phyloP scores from a whole-genome alignment of 257 asterid genomes.

The Penstemon davidsonii region DNA sequence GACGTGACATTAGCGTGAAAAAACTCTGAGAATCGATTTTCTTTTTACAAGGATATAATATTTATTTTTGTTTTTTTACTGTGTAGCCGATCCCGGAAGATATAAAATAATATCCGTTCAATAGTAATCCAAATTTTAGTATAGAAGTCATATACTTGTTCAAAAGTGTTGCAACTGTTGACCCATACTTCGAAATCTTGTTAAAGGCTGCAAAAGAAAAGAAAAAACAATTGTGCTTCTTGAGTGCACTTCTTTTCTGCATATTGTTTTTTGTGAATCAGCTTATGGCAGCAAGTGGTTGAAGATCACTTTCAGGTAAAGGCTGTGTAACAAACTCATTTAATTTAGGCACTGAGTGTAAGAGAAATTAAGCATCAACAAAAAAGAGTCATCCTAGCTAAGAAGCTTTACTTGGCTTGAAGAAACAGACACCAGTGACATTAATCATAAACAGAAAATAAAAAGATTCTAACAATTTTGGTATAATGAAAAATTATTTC shows the following conservation, averaged over 20 bases:
- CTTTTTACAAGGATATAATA: too few species aligned
- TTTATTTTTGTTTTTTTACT: too few species aligned
- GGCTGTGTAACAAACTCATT: too few species aligned
- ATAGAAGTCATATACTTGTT: slow-evolving; percentile 19
- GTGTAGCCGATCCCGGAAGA: too few species aligned
- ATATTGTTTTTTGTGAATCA: slow-evolving; percentile 18
- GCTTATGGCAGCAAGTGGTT: slow-evolving; percentile 12
- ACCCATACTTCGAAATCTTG: slow-evolving; percentile 27
- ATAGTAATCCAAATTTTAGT: background rate
- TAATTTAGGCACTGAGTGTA: background rate
- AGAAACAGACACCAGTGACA: slow-evolving; percentile 35
- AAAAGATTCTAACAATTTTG: slow-evolving; percentile 6
- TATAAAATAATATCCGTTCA: too few species aligned
- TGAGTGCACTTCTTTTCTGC: slow-evolving; percentile 23
- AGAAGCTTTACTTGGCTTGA: slow-evolving; percentile 10
- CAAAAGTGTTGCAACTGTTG: slow-evolving; percentile 22
- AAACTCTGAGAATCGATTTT: too few species aligned
- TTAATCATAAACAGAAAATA: slow-evolving; percentile 27
- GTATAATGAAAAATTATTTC: too few species aligned
- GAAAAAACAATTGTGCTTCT: slow-evolving; percentile 16
- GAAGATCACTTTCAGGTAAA: slow-evolving; percentile 3
- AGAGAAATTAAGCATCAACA: slow-evolving; percentile 13
- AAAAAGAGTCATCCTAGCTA: slow-evolving; percentile 7
- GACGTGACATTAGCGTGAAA: too few species aligned
- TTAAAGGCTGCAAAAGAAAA: slow-evolving; percentile 17